Evolutionary conservation across 495 filamentous ascomycete genomes (phyloP), one percentile per base, ranked within the genome.

Genomic region (Thozetella sp.): DNA sequence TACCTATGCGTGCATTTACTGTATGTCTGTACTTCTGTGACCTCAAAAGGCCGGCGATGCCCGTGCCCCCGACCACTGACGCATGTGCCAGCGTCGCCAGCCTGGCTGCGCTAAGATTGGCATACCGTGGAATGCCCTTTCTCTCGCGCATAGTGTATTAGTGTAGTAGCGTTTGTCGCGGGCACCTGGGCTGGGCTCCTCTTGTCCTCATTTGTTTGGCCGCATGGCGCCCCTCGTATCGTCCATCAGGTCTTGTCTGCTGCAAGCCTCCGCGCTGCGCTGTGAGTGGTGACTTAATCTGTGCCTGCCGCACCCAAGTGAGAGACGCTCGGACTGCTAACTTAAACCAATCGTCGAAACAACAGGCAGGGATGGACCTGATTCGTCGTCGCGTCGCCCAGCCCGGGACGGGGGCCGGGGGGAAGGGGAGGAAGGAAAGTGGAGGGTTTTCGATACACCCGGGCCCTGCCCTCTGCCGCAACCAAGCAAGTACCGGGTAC

Each of bases 321-420:
- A 9, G 43, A n/a, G 43, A n/a, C n/a, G 43, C 43, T 48, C 43
- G 43, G 43, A 48, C 43, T 9, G 43, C 43, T 20, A 10, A 48
- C 4, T n/a, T n/a, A 48, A 48, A 19, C 43, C 10, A 48, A 20
- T n/a, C 43, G 43, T 48, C 43, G 43, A 48, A 48, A 48, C 43
- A 48, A n/a, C 43, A n/a, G 43, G 43, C 43, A 48, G 43, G 43
- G 43, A 48, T 48, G 43, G 11, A 37, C n/a, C 20, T 48, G 43
- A 19, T 48, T 48, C 3, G 43, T n/a, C 20, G 11, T 19, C 12
- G 43, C 43, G 20, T 9, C 11, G 43, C 9, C 43, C 43, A 48
- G 43, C 43, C 20, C 43, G 43, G 43, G 43, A 19, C 43, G 4
- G 12, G 43, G 43, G n/a, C n/a, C n/a, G n/a, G n/a, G n/a, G n/a